These are phyloP conservation scores for Plectranthus barbatus DNA, from an alignment of 257 asterid genomes.

Conservation along the genomic window DNA sequence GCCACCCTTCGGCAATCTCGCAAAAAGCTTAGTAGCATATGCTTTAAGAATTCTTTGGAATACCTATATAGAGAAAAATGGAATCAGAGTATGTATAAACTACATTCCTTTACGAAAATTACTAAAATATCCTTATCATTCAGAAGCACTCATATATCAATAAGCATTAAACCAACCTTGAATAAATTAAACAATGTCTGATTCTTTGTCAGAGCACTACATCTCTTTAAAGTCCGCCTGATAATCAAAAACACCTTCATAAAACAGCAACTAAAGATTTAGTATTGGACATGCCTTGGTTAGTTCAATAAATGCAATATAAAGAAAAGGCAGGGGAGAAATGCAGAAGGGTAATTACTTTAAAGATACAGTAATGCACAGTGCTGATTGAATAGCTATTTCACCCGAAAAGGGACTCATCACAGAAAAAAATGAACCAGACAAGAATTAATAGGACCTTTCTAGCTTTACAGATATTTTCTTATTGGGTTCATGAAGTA, in stretches of 20 bases:
- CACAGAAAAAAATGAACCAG: not conserved
- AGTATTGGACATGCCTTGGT: conserved; percentile 1
- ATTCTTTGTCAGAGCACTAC: conserved; percentile 85
- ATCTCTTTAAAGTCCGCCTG: conserved; percentile 89
- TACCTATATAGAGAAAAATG: conserved; percentile 35
- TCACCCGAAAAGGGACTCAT: conserved; percentile 1
- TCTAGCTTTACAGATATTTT: not conserved
- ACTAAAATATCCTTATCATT: not conserved
- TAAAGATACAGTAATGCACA: not conserved
- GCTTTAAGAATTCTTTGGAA: conserved; percentile 88
- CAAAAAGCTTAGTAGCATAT: conserved; percentile 86
- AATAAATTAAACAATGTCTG: conserved; percentile 86
- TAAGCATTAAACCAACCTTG: conserved; percentile 49
- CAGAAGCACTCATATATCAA: not conserved
- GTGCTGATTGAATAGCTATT: conserved; percentile 1
- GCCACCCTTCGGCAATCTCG: conserved; percentile 93
- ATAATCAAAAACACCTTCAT: conserved; percentile 75
- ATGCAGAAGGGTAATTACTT: not conserved
- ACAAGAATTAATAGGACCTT: not conserved
- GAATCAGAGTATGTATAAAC: not conserved
- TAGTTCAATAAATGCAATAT: conserved; percentile 3
- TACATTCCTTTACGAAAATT: not conserved
- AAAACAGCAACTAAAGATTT: conserved; percentile 17
- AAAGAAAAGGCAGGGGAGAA: not conserved
- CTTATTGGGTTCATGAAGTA: not conserved